Conservation (phyloP, 2,329 filamentous ascomycete genomes). For the Ophiocordyceps camponoti-rufipedis region DNA sequence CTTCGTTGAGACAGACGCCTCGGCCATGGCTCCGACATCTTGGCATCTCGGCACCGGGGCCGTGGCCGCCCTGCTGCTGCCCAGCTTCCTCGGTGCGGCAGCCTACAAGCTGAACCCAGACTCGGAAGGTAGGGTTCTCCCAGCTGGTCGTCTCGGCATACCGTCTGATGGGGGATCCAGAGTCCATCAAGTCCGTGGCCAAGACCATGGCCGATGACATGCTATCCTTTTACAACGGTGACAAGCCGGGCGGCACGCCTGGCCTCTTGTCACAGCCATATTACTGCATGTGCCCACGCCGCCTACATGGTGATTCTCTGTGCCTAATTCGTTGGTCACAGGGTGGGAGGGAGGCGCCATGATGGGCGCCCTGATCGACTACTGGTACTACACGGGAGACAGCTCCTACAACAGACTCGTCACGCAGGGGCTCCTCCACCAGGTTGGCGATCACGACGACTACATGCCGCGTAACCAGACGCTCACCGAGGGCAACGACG, state of each 20-base stretch:
- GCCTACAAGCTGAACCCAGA: constrained; percentile 19
- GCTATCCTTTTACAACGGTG: constrained; percentile 22
- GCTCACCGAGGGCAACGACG: constrained; percentile 51
- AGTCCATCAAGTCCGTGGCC: constrained; percentile 28
- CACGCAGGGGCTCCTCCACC: constrained; percentile 50
- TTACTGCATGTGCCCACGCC: constrained; percentile 24
- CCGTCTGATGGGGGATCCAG: constrained; percentile 12
- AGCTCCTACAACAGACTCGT: constrained; percentile 50
- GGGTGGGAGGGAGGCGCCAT: constrained; percentile 63
- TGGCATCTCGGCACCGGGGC: constrained; percentile 6
- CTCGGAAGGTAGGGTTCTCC: constrained; percentile 8
- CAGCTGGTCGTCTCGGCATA: not conserved
- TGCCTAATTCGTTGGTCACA: constrained; percentile 7
- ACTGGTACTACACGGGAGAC: constrained; percentile 72
- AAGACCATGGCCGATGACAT: constrained; percentile 33
- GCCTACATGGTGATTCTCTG: not conserved
- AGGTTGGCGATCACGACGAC: constrained; percentile 53
- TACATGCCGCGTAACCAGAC: constrained; percentile 66
- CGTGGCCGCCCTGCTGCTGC: constrained; percentile 8
- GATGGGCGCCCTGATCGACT: constrained; percentile 55
- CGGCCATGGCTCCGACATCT: not conserved
- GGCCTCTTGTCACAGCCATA: constrained; percentile 34
- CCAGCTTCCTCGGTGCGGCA: constrained; percentile 3
- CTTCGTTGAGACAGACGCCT: not conserved
- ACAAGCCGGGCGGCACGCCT: constrained; percentile 29